phyloP scores from a whole-genome alignment of 495 filamentous ascomycete species.

The Aspergillus ellipticus region DNA sequence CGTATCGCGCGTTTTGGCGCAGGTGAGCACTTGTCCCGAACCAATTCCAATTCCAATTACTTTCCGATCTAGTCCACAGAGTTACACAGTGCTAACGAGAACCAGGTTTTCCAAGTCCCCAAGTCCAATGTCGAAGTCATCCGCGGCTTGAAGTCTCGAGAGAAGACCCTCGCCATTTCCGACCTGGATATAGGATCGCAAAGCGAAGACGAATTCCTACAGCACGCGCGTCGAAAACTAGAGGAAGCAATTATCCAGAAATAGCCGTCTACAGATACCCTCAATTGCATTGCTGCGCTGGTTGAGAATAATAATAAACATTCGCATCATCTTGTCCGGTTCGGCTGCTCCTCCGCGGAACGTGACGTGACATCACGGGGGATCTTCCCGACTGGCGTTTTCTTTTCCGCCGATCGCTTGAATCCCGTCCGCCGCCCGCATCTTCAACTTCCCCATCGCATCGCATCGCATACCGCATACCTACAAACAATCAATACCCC shows the following conservation, averaged over 20 bases:
- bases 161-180: slow-evolving; percentile 52
- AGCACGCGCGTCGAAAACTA: slow-evolving; percentile 12
- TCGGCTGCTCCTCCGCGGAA: neutral
- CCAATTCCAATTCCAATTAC: neutral
- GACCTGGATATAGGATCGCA: slow-evolving; percentile 25
- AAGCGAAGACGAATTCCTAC: slow-evolving; percentile 27
- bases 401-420: too few relatives aligned
- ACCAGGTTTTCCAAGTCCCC: slow-evolving; percentile 52
- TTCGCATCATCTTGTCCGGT: neutral
- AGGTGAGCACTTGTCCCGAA: slow-evolving; percentile 37
- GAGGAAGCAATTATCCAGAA: slow-evolving; percentile 12
- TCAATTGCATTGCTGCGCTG: neutral
- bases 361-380: slow-evolving; percentile 21
- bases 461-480: neutral
- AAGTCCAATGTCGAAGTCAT: slow-evolving; percentile 62
- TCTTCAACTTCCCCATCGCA: neutral
- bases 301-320: neutral
- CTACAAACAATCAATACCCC: neutral
- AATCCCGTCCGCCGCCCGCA: neutral
- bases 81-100: neutral
- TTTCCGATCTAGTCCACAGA: neutral
- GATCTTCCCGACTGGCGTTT: slow-evolving; percentile 4
- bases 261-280: neutral
- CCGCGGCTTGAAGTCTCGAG: slow-evolving; percentile 57
- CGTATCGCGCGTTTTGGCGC: slow-evolving; percentile 58